Base-by-base conservation (phyloP, 2,329 filamentous ascomycete species). In the Fusarium duplospermum region DNA sequence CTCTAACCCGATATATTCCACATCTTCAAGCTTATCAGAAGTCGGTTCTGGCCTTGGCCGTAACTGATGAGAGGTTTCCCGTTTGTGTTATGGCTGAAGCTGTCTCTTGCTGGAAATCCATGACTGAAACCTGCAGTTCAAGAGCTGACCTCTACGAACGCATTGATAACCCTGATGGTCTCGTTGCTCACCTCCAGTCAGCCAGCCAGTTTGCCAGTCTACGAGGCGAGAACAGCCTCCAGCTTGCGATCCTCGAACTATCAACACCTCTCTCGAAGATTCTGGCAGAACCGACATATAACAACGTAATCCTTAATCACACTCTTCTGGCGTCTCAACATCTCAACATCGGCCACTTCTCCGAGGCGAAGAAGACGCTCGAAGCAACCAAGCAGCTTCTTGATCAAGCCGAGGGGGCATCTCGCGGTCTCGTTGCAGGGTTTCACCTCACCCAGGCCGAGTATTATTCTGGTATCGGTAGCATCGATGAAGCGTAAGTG, bases 391-490 rank as follows among this genome's bases (percentile, higher is more conserved):
- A 91, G 71, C 81, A 84, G 22, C 86, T 87, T 20, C 72, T 85
- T 10, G 76, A 81, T 47, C 79, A 83, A 61, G 79, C 83, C n/a
- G 79, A 83, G n/a, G 77, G 78, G 0, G 70, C 80, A 4, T 82
- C 84, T 3, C 80, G 80, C 14, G 84, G 87, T 20, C 81, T 85
- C 7, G 73, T 86, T 22, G 86, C 86, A 11, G 82, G 82, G 18
- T 93, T 93, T 80, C 89, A 95, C 73, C 83, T 98, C 8, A 90
- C 91, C 0, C 91, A 92, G 70, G 91, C 93, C 1, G 94, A 97
- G 80, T 94, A 95, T 80, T 86, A 92, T 31, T 84, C 95, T 20
- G 89, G 89, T 2, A 88, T 92, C 14, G 93, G 92, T 11, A 90
- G 91, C 59, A 83, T 89, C 18, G 87, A 91, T 11, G 91, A 93